A percentile compares a stretch with the other conserved stretches of the same genome.
Conservation (phyloP, 148 eudicot genomes). For the Chenopodium quinoa region DNA sequence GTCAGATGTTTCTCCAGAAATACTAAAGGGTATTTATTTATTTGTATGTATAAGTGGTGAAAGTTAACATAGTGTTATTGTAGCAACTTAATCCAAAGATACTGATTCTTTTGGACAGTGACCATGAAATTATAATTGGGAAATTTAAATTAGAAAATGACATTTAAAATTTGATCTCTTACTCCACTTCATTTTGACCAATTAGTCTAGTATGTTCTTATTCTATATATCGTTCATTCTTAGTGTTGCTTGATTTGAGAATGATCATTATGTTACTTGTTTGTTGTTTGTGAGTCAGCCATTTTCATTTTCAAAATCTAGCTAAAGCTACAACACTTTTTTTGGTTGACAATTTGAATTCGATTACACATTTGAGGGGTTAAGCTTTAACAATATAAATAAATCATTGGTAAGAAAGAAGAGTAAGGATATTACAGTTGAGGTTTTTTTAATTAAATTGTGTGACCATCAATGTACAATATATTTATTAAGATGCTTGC, state of each 20-base stretch:
- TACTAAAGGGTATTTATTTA: conserved; percentile 17
- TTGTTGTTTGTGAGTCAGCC: conserved; percentile 4
- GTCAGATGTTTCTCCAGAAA: conserved; percentile 18
- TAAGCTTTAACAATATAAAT: too few relatives aligned
- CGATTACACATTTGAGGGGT: too few relatives aligned
- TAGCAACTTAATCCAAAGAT: neutral
- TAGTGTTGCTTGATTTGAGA: neutral
- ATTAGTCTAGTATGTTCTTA: neutral
- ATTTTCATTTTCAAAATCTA: neutral
- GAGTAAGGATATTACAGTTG: too few relatives aligned
- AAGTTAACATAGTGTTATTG: neutral
- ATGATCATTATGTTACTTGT: neutral
- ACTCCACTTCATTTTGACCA: neutral
- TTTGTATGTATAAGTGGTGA: neutral
- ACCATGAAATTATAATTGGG: neutral
- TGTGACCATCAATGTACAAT: too few relatives aligned
- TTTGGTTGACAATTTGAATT: too few relatives aligned
- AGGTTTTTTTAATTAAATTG: too few relatives aligned
- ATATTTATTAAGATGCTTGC: too few relatives aligned
- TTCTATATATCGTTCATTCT: neutral
- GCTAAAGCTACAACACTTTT: neutral
- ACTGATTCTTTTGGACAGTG: neutral
- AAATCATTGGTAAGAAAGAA: too few relatives aligned
- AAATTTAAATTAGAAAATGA: conserved; percentile 7
- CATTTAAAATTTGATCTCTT: neutral